These are phyloP conservation scores for Tardiomyces blankii DNA, from an alignment of 1,139 yeast genomes.

Conservation along the genomic window DNA sequence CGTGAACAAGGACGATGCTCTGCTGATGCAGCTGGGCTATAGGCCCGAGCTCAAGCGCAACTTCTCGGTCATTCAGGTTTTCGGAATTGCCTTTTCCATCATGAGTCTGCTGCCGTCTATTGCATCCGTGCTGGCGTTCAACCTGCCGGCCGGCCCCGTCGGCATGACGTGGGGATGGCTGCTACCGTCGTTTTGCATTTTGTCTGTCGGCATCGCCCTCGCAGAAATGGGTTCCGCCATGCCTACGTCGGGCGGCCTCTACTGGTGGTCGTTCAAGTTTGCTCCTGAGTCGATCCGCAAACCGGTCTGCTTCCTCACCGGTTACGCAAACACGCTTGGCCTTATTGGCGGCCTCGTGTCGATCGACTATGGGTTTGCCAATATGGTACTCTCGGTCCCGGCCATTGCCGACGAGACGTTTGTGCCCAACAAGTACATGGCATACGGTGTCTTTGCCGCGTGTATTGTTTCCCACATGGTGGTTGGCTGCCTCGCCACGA, in stretches of 20 bases:
- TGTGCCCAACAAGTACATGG: slow-evolving; percentile 34
- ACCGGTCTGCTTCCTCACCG: slow-evolving; percentile 45
- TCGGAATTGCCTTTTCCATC: slow-evolving; percentile 49
- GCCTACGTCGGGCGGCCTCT: slow-evolving; percentile 62
- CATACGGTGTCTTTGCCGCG: slow-evolving; percentile 47
- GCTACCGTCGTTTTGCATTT: slow-evolving; percentile 37
- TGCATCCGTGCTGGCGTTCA: slow-evolving; percentile 28
- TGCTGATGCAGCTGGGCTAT: slow-evolving; percentile 43
- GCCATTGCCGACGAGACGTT: slow-evolving; percentile 37
- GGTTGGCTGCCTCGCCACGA: slow-evolving; percentile 40
- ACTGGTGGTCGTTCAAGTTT: slow-evolving; percentile 43
- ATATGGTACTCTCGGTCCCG: slow-evolving; percentile 41
- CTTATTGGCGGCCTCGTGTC: slow-evolving; percentile 47
- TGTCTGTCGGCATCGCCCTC: slow-evolving; percentile 42
- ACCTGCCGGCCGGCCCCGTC: slow-evolving; percentile 43
- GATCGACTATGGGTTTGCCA: slow-evolving; percentile 48
- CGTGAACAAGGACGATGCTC: slow-evolving; percentile 15
- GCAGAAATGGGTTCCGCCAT: slow-evolving; percentile 53
- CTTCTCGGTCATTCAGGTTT: slow-evolving; percentile 48
- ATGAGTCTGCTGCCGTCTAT: slow-evolving; percentile 64
- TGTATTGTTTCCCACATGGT: slow-evolving; percentile 35
- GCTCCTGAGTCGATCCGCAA: slow-evolving; percentile 37
- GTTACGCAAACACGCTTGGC: slow-evolving; percentile 48
- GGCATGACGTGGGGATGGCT: slow-evolving; percentile 64
- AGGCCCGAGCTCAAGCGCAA: slow-evolving; percentile 66